A percentile compares a stretch with the other conserved stretches of the same genome.
Conservation (phyloP, 768 basidiomycete genomes). For the Xerocomellus intermedius region DNA sequence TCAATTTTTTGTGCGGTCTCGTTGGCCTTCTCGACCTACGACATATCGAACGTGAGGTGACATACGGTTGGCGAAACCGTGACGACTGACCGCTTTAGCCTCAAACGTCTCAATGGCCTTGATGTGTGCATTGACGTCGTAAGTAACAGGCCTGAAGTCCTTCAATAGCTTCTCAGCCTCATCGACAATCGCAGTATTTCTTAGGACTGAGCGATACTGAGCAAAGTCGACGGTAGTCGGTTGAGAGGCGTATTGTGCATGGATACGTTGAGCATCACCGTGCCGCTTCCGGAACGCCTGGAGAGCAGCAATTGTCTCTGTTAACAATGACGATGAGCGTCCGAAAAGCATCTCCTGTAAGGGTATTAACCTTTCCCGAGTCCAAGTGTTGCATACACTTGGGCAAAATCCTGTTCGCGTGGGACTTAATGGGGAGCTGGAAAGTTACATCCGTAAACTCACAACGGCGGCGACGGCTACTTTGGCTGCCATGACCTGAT, state of each 20-base stretch:
- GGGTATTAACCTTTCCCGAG: constrained; percentile 72
- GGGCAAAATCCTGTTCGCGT: constrained; percentile 68
- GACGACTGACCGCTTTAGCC: constrained; percentile 80
- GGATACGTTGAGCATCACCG: constrained; percentile 78
- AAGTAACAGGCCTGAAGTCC: constrained; percentile 91
- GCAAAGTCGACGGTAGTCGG: constrained; percentile 86
- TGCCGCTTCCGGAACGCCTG: constrained; percentile 97
- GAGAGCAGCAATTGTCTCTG: constrained; percentile 87
- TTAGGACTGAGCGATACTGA: constrained; percentile 87
- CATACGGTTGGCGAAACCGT: not conserved
- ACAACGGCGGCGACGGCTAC: constrained; percentile 67
- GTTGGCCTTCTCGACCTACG: constrained; percentile 82
- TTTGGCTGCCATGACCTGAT: constrained; percentile 63
- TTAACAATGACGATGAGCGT: constrained; percentile 3
- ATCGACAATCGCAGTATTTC: constrained; percentile 89
- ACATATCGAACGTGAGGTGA: not conserved
- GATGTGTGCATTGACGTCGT: constrained; percentile 85
- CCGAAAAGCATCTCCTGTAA: not conserved
- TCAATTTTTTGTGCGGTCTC: constrained; percentile 90
- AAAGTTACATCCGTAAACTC: constrained; percentile 23
- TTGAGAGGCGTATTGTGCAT: constrained; percentile 59
- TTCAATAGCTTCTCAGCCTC: constrained; percentile 88
- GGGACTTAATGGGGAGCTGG: not conserved
- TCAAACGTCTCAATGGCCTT: constrained; percentile 98
- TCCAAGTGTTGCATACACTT: constrained; percentile 77